Conservation (phyloP, 169 alveolate genomes). For the Plasmodium coatneyi region DNA sequence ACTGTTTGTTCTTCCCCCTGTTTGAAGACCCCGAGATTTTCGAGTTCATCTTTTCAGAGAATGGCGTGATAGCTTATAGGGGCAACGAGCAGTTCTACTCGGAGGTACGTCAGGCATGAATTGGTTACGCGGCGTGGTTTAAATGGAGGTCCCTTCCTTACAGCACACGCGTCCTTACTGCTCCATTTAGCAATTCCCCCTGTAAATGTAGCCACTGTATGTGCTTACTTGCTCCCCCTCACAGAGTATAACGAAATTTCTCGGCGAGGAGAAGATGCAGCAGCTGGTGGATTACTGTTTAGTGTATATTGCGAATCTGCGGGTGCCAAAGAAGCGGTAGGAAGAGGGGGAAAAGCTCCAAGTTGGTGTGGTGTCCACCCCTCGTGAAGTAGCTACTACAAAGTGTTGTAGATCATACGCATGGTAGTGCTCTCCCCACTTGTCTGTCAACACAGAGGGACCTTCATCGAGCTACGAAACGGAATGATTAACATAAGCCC, state of each 20-base stretch:
- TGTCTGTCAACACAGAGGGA: conserved; percentile 86
- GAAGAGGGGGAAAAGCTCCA: background rate
- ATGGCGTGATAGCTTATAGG: conserved; percentile 91
- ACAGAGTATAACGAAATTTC: conserved; percentile 79
- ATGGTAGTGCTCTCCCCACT: background rate
- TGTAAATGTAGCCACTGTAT: background rate
- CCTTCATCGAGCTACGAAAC: conserved; percentile 95
- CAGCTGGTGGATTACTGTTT: conserved; percentile 90
- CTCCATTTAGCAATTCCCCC: too few species aligned
- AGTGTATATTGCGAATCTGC: conserved; percentile 91
- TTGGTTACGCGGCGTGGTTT: background rate
- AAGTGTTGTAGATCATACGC: background rate
- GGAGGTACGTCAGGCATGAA: conserved; percentile 17
- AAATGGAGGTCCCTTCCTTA: background rate
- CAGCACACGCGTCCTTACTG: too few species aligned
- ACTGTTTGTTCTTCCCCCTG: background rate
- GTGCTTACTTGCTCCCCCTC: background rate
- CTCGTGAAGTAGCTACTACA: background rate
- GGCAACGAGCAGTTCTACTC: conserved; percentile 85
- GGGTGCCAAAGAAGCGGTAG: conserved; percentile 95
- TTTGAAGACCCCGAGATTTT: conserved; percentile 75
- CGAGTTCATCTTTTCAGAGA: conserved; percentile 91
- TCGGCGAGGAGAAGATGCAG: conserved; percentile 91
- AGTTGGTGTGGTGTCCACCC: background rate
- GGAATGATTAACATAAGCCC: conserved; percentile 97